phyloP scores from a whole-genome alignment of 306 rosid genomes.

The Medicago ruthenica region DNA sequence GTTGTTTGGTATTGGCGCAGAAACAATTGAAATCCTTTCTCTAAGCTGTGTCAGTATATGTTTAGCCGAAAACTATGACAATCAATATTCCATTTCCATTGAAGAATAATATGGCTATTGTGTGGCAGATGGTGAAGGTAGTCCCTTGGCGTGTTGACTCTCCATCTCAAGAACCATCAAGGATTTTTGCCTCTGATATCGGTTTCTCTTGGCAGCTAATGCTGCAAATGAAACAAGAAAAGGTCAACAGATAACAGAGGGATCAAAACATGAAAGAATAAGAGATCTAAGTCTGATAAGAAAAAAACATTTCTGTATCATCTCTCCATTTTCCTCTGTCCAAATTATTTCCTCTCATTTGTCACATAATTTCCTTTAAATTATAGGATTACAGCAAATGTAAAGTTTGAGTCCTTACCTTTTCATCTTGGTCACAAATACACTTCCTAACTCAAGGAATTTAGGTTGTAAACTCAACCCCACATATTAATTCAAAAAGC shows the following conservation, averaged over 20 bases:
- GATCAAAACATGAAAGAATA: neutral
- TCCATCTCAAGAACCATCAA: constrained; percentile 96
- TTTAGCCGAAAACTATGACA: constrained; percentile 39
- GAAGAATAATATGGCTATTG: constrained; percentile 34
- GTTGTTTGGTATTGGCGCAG: constrained; percentile 35
- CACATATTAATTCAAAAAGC: neutral
- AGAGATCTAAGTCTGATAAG: neutral
- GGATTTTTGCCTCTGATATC: constrained; percentile 89
- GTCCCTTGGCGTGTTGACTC: constrained; percentile 94
- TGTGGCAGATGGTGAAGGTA: constrained; percentile 60
- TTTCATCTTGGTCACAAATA: neutral
- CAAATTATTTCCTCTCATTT: neutral
- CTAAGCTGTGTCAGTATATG: constrained; percentile 40
- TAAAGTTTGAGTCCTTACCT: neutral
- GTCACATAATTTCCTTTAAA: neutral
- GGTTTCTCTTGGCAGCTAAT: constrained; percentile 83
- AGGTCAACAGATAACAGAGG: constrained; percentile 20
- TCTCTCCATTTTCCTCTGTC: neutral
- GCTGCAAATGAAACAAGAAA: constrained; percentile 60
- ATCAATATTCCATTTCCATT: constrained; percentile 17
- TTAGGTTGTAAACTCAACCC: neutral
- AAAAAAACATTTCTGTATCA: constrained; percentile 29
- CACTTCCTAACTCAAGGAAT: neutral
- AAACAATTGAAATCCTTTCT: constrained; percentile 21
- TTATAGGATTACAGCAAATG: neutral